Conservation (phyloP, 2,329 filamentous ascomycete species). For the Westerdykella aurantiaca region DNA sequence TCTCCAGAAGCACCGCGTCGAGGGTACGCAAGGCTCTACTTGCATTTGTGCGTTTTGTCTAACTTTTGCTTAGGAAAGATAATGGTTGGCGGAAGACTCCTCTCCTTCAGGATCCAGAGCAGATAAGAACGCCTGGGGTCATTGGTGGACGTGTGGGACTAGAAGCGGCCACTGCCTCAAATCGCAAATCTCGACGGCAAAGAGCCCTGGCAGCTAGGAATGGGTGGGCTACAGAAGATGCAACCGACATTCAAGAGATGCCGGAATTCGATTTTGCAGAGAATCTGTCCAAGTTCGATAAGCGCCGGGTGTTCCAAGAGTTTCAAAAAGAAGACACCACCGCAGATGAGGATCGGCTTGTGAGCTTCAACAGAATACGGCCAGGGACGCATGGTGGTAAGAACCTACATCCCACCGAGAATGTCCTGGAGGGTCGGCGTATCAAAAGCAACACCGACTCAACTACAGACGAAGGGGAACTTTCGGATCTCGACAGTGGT, state of each 20-base stretch:
- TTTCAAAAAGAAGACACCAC: conserved; percentile 83
- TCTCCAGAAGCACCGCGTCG: conserved; percentile 27
- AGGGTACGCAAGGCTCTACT: conserved; percentile 26
- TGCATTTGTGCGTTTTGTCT: neutral
- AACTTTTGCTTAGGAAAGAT: conserved; percentile 40
- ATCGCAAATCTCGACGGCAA: conserved; percentile 43
- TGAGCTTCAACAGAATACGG: conserved; percentile 70
- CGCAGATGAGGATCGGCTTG: conserved; percentile 84
- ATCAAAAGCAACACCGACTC: conserved; percentile 31
- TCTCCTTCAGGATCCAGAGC: conserved; percentile 56
- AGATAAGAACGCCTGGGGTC: conserved; percentile 33
- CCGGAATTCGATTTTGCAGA: conserved; percentile 91
- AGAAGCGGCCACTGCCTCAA: conserved; percentile 34
- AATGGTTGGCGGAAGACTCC: conserved; percentile 66
- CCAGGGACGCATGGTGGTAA: conserved; percentile 61
- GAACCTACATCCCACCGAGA: conserved; percentile 87
- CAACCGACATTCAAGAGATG: conserved; percentile 87
- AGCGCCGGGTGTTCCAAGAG: conserved; percentile 83
- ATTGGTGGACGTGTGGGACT: conserved; percentile 35
- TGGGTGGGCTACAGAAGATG: conserved; percentile 93
- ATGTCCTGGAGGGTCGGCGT: conserved; percentile 63
- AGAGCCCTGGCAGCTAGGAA: conserved; percentile 57
- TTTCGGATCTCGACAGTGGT: conserved; percentile 35
- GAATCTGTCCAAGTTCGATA: conserved; percentile 91
- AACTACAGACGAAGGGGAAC: conserved; percentile 28